A percentile compares a stretch with the other conserved stretches of the same genome.
Evolutionary conservation across 139 green algal species (phyloP).

Genomic region (Deuterostichococcus epilithicus): DNA sequence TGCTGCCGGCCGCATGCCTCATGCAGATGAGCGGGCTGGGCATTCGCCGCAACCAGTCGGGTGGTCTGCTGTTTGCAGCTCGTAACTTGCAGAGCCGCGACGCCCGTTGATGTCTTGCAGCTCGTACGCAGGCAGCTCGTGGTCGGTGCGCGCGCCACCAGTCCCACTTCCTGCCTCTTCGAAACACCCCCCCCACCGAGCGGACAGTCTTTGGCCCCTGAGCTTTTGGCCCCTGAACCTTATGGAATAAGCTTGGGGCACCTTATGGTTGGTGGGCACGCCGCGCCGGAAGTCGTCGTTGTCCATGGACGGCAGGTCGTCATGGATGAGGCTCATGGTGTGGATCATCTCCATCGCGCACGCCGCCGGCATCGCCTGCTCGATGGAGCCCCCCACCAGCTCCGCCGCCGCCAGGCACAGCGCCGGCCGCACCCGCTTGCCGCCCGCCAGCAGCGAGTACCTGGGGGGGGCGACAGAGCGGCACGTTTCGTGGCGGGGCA

Average conservation of each 20-base stretch:
- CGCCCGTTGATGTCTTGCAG: too few relatives aligned
- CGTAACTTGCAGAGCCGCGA: too few relatives aligned
- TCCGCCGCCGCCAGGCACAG: conserved; percentile 95
- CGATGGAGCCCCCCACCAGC: conserved; percentile 80
- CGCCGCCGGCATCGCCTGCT: conserved; percentile 83
- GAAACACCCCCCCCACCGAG: too few relatives aligned
- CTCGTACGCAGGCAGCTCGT: neutral
- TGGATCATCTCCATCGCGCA: conserved; percentile 99
- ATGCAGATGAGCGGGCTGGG: too few relatives aligned
- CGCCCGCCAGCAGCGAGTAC: conserved; percentile 90
- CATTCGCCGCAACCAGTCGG: too few relatives aligned
- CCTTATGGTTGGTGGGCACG: conserved; percentile 94
- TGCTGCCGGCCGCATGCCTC: too few relatives aligned
- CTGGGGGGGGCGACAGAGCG: conserved; percentile 20
- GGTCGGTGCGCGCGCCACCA: too few relatives aligned
- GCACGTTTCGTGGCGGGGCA: too few relatives aligned
- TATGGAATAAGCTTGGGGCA: conserved; percentile 3
- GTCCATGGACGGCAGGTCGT: conserved; percentile 96
- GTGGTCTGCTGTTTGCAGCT: too few relatives aligned
- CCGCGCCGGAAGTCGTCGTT: conserved; percentile 97
- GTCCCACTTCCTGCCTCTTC: too few relatives aligned
- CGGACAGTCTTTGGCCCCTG: too few relatives aligned
- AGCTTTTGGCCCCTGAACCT: neutral
- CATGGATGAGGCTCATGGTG: conserved; percentile 96
- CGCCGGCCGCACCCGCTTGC: conserved; percentile 92